Base-by-base conservation (phyloP, 2,329 filamentous ascomycete genomes). In the Colletotrichum coccodes region DNA sequence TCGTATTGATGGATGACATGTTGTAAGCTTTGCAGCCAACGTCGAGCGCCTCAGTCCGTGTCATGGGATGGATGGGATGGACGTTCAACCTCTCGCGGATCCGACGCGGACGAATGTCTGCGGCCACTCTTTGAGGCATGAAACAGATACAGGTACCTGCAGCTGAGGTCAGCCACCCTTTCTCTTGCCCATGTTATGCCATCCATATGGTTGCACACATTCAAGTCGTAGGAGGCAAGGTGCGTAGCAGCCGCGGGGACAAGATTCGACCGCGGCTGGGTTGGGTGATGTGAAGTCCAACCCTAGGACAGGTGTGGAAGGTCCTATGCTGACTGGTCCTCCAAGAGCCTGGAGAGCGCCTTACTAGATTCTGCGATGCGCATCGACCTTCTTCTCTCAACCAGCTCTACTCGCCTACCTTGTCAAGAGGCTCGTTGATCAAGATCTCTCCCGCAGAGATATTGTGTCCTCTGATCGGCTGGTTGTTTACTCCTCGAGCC, bases 211-310 rank as follows among this genome's bases (percentile, higher is more conserved):
- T 14, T n/a, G 59, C 59, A 64, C 59, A 57, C 63, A 57, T 42
- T 62, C 50, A 28, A 18, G 49, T 16, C n/a, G 14, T 23, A 47
- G 30, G 26, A 49, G 44, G 16, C 8, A 36, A 65, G 63, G 42
- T 50, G 49, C 44, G 59, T 58, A 23, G 46, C 64, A 67, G 50
- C 64, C 59, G 59, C 59, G 42, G 64, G 57, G 64, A n/a, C 18
- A 44, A 32, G 36, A 36, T 58, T 53, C 21, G 60, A 30, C 36
- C 60, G 60, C 64, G 46, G 60, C 36, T 30, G n/a, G 56, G 49
- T 36, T 21, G 30, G 49, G 32, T 53, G 49, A 36, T 30, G 30
- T 12, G 30, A 12, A 16, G 12, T 21, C 46, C 40, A 46, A 44
- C 28, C 40, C 46, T 38, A 8, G 18, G 21, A 42, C 38, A 32